Evolutionary conservation across 441 rosid genomes (phyloP).

Genomic region (Erysimum cheiri): DNA sequence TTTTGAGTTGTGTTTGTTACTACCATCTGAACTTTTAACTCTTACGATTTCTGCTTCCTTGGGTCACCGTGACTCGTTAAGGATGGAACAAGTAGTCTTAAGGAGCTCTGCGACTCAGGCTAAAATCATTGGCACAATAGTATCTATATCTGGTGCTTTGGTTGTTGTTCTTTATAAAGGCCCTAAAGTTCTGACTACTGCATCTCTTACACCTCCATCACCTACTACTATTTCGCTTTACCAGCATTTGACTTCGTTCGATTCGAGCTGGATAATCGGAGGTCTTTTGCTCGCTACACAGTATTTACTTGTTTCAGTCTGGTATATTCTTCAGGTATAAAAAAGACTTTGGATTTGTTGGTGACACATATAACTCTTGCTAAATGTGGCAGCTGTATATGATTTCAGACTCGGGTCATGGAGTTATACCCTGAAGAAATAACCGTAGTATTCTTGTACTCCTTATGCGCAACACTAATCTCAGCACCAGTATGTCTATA

Average conservation of each 20-base stretch:
- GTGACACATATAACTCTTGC: not conserved
- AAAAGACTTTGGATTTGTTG: not conserved
- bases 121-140: conserved; percentile 55
- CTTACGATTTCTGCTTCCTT: conserved; percentile 1
- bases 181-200: conserved; percentile 47
- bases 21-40: not conserved
- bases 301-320: conserved; percentile 46
- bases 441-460: conserved; percentile 50
- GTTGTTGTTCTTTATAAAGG: conserved; percentile 58
- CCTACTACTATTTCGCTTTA: conserved; percentile 5
- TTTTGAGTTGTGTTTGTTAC: not conserved
- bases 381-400: not conserved
- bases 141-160: conserved; percentile 60
- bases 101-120: conserved; percentile 51
- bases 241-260: conserved; percentile 27
- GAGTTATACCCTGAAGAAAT: conserved; percentile 66
- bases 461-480: conserved; percentile 41
- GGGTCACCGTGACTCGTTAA: not conserved
- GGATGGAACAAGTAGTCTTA: conserved; percentile 39
- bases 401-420: conserved; percentile 59
- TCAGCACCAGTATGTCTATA: conserved; percentile 48
- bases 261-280: conserved; percentile 53
- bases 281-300: conserved; percentile 50
- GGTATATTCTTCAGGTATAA: conserved; percentile 60
- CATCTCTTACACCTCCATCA: conserved; percentile 34